phyloP scores from a whole-genome alignment of 345 rosid species.

The Brassica rapa region DNA sequence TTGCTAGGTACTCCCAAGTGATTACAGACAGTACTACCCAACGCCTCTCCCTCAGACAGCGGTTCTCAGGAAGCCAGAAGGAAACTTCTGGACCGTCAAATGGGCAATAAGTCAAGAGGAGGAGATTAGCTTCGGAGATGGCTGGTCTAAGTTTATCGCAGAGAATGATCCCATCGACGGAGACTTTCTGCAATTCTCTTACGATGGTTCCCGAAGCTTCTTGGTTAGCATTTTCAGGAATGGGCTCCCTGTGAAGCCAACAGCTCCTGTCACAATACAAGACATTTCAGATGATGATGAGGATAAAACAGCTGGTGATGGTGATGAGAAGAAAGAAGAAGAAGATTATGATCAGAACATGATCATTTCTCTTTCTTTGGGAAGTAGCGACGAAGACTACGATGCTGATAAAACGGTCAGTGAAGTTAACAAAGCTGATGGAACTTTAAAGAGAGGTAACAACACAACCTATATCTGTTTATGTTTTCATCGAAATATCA shows the following conservation, averaged over 20 bases:
- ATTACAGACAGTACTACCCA: conserved; percentile 25
- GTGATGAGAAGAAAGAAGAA: background rate
- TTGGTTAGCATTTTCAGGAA: conserved; percentile 1
- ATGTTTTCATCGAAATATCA: too few relatives aligned
- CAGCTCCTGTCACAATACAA: background rate
- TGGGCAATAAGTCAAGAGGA: conserved; percentile 13
- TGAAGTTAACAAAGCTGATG: background rate
- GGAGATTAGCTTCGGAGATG: conserved; percentile 22
- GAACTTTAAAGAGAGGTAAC: background rate
- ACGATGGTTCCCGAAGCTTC: conserved; percentile 27
- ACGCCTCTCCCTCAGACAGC: conserved; percentile 27
- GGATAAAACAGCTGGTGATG: background rate
- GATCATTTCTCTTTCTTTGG: background rate
- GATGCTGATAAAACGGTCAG: background rate
- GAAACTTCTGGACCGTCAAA: conserved; percentile 25
- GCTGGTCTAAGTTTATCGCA: conserved; percentile 25
- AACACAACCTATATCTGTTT: background rate
- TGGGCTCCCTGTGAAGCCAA: background rate
- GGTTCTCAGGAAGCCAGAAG: conserved; percentile 26
- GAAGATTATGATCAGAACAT: background rate
- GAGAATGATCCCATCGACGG: conserved; percentile 1
- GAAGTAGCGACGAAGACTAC: background rate
- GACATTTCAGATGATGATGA: background rate
- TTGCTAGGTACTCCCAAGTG: conserved; percentile 17
- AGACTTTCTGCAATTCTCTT: conserved; percentile 19